Conservation (phyloP, 768 basidiomycete genomes). For the Leccinum olivaceopallidum region DNA sequence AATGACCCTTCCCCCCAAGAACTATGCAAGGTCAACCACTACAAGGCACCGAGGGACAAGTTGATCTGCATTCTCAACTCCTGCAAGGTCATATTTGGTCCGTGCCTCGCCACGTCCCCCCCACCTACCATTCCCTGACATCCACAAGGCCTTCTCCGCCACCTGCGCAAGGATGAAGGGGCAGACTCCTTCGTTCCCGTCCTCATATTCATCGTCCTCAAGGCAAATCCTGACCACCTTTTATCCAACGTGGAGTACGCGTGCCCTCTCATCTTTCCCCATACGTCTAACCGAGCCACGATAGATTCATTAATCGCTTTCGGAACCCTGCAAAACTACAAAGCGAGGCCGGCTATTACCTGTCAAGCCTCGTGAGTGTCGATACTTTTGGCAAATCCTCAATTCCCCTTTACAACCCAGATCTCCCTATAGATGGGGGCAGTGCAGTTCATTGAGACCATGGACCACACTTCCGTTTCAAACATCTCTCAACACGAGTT, state of each 20-base stretch:
- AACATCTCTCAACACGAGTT: conserved; percentile 94
- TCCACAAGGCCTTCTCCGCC: conserved; percentile 78
- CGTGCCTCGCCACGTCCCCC: conserved; percentile 29
- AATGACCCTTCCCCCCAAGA: conserved; percentile 47
- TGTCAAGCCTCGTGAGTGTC: conserved; percentile 82
- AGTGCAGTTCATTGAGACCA: conserved; percentile 95
- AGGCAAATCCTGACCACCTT: conserved; percentile 91
- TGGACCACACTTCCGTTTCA: conserved; percentile 95
- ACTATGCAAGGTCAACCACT: conserved; percentile 94
- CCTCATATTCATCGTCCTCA: conserved; percentile 90
- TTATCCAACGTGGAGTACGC: conserved; percentile 94
- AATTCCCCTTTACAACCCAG: conserved; percentile 8
- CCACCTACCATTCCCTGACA: conserved; percentile 3
- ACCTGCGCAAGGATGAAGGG: conserved; percentile 79
- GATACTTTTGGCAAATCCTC: not conserved
- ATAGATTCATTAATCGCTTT: conserved; percentile 94
- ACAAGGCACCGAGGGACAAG: conserved; percentile 98
- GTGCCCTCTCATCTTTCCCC: not conserved
- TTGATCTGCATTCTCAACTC: conserved; percentile 95
- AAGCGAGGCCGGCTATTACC: conserved; percentile 95
- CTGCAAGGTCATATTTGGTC: conserved; percentile 99
- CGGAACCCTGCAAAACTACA: conserved; percentile 86
- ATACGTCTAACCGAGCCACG: not conserved
- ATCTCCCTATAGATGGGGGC: conserved; percentile 75
- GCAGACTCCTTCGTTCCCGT: conserved; percentile 96